Base-by-base conservation (phyloP, 495 filamentous ascomycete genomes). In the Neurospora tetrasperma region DNA sequence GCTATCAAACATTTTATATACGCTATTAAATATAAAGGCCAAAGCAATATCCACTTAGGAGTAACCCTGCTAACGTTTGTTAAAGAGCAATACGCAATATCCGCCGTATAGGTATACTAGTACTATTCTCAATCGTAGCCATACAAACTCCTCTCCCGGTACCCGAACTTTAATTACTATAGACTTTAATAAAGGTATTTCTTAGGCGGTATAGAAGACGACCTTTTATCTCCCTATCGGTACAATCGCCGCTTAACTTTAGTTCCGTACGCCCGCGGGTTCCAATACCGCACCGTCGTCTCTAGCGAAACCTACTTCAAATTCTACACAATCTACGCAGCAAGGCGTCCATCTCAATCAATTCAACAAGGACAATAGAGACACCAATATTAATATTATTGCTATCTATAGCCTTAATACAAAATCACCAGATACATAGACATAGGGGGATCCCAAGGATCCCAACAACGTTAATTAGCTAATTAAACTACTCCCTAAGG, bases 351-450 rank as follows among this genome's bases (percentile, higher is more conserved):
- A 8, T 12, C 69, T 70, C 40, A 18, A 1, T 70, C 69, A 69
- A 69, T 54, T 48, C 16, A 43, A 43, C 42, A 3, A 43, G 14
- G 42, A 18, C 5, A 43, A 74, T 31, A 48, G n/a, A 18, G 70
- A 73, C 59, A 74, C 77, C 31, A 74, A 78, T 71, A 70, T 80
- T 43, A 77, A 80, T 59, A 76, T 80, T 43, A 79, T 80, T 69
- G 78, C 77, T 48, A 76, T 80, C 40, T 75, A 78, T 72, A 74
- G 77, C 72, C 73, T 78, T 68, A 74, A 78, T 54, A 77, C 77
- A 18, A 70, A 75, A 40, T 80, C 77, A 38, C 73, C 74, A 0
- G 77, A 76, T 48, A 80, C 78, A 5, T 80, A 75, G 78, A 79
- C 71, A 62, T 76, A 73, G 74, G 12, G 4, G 42, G 38, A 69